Evolutionary conservation across 129 eudicot genomes (phyloP).

Genomic region (Mikania micrantha): DNA sequence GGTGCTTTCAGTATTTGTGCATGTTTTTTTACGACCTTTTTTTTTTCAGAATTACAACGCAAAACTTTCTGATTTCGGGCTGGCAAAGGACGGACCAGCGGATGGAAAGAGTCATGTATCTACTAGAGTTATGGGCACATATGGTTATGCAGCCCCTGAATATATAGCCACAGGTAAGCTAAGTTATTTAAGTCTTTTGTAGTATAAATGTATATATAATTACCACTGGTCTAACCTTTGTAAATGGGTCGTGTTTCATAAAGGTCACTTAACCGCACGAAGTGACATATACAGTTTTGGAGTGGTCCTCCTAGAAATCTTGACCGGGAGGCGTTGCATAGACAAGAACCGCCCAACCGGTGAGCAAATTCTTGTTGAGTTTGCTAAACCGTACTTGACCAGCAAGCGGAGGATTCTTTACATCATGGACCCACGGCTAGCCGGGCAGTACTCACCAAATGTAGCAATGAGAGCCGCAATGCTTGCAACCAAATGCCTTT

Average conservation of each 20-base stretch:
- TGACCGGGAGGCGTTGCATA: slow-evolving; percentile 56
- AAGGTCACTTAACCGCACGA: not conserved
- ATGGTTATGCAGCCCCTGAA: slow-evolving; percentile 13
- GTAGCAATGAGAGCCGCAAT: slow-evolving; percentile 40
- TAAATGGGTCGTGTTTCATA: no score
- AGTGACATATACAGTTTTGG: slow-evolving; percentile 22
- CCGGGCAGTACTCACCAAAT: slow-evolving; percentile 49
- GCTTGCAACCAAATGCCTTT: slow-evolving; percentile 52
- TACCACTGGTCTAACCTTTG: no score
- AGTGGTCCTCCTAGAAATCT: slow-evolving; percentile 55
- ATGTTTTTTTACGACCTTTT: not conserved
- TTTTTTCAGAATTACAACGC: slow-evolving; percentile 29
- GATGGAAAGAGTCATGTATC: slow-evolving; percentile 13
- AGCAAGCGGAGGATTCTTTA: slow-evolving; percentile 39
- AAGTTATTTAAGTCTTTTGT: no score
- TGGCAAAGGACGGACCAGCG: slow-evolving; percentile 13
- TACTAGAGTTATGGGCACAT: slow-evolving; percentile 4
- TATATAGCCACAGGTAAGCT: slow-evolving; percentile 7
- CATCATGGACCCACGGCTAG: slow-evolving; percentile 51
- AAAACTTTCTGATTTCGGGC: slow-evolving; percentile 46
- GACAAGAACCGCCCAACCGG: slow-evolving; percentile 53
- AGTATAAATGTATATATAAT: no score
- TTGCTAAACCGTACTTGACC: slow-evolving; percentile 55
- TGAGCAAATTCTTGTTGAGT: slow-evolving; percentile 55
- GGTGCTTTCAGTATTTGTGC: not conserved